These are phyloP conservation scores for Aspergillus quadricinctus DNA, from an alignment of 2,329 filamentous ascomycete genomes.

Conservation along the genomic window DNA sequence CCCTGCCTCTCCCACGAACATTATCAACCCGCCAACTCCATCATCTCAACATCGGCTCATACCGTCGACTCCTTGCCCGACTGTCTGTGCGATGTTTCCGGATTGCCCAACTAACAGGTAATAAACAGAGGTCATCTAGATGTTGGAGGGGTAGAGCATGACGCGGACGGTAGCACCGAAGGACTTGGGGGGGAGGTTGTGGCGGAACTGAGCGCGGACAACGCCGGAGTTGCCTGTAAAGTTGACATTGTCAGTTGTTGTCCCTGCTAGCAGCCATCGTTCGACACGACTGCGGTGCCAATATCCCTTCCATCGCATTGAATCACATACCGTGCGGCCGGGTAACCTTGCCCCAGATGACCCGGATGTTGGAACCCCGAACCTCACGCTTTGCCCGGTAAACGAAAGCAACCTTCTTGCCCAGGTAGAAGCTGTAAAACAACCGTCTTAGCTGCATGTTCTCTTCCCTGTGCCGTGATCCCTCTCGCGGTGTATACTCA, in stretches of 20 bases:
- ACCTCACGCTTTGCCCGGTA: slow-evolving; percentile 94
- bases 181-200: slow-evolving; percentile 92
- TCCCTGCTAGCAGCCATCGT: neutral
- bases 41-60: slow-evolving; percentile 37
- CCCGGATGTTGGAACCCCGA: slow-evolving; percentile 95
- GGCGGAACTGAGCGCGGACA: slow-evolving; percentile 94
- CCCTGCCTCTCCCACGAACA: slow-evolving; percentile 39
- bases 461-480: neutral
- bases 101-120: slow-evolving; percentile 33
- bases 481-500: slow-evolving; percentile 41
- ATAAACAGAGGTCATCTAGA: slow-evolving; percentile 59
- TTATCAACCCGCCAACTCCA: slow-evolving; percentile 38
- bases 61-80: slow-evolving; percentile 36
- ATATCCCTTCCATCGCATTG: neutral
- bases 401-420: slow-evolving; percentile 98
- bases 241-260: slow-evolving; percentile 3
- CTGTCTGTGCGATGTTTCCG: slow-evolving; percentile 34
- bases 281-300: neutral
- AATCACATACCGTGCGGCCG: slow-evolving; percentile 75
- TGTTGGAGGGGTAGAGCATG: slow-evolving; percentile 97
- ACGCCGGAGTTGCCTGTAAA: slow-evolving; percentile 86
- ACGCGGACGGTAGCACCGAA: slow-evolving; percentile 95
- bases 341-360: slow-evolving; percentile 99
- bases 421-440: slow-evolving; percentile 73
- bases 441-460: slow-evolving; percentile 19